phyloP scores from a whole-genome alignment of 2,329 filamentous ascomycete genomes.

The Cladosporium oxysporum region DNA sequence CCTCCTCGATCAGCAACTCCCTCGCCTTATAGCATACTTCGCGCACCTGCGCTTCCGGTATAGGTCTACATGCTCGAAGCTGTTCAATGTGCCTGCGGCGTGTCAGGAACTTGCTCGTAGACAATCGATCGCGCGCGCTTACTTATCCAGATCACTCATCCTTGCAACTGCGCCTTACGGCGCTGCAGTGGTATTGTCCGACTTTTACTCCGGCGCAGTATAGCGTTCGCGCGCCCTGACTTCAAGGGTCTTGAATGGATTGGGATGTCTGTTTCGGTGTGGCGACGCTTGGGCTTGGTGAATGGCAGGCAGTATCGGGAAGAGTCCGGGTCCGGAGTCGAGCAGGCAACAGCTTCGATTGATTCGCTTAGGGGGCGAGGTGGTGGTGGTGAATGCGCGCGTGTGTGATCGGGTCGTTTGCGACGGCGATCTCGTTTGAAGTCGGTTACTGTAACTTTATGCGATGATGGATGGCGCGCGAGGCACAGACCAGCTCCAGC shows the following conservation, averaged over 20 bases:
- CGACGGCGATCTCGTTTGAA: conserved; percentile 2
- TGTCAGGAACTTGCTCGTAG: conserved; percentile 19
- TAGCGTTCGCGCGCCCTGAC: background rate
- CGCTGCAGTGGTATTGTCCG: conserved; percentile 11
- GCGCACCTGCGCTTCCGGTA: conserved; percentile 91
- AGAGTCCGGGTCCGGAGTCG: background rate
- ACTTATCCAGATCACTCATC: conserved; percentile 97
- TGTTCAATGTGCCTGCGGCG: conserved; percentile 83
- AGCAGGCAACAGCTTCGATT: background rate
- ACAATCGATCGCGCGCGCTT: conserved; percentile 36
- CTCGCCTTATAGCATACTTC: conserved; percentile 97
- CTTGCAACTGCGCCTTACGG: conserved; percentile 18
- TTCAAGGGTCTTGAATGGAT: background rate
- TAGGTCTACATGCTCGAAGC: conserved; percentile 91
- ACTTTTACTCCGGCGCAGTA: background rate
- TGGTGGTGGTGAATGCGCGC: background rate
- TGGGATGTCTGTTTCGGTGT: background rate
- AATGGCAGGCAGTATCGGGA: background rate
- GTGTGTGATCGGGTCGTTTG: background rate
- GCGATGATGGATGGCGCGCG: background rate
- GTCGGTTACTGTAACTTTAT: conserved; percentile 6
- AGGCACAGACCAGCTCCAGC: background rate
- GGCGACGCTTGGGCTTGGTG: background rate
- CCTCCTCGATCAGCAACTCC: conserved; percentile 94
- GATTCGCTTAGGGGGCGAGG: background rate